Evolutionary conservation across 73 alveolate species (phyloP).

Genomic region (Paramecium octaurelia): DNA sequence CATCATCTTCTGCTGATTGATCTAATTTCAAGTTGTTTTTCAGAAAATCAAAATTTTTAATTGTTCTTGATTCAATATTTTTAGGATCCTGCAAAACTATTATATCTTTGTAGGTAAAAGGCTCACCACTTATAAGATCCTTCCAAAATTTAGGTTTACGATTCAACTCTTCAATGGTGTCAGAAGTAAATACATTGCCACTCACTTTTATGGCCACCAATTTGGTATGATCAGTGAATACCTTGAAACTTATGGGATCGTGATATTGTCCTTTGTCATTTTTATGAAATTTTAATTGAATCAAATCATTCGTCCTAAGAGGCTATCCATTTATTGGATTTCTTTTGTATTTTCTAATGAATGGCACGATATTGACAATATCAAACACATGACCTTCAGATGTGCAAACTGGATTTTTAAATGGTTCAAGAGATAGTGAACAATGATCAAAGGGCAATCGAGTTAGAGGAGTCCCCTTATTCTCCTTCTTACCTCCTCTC

Average conservation of each 20-base stretch:
- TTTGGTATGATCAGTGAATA: slow-evolving; percentile 81
- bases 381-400: slow-evolving; percentile 91
- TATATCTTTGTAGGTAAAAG: slow-evolving; percentile 82
- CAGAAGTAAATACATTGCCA: slow-evolving; percentile 95
- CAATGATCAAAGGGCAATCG: slow-evolving; percentile 89
- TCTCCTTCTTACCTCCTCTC: slow-evolving; percentile 85
- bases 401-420: slow-evolving; percentile 86
- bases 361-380: slow-evolving; percentile 85
- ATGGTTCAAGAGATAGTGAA: slow-evolving; percentile 77
- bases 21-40: slow-evolving; percentile 45
- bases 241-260: slow-evolving; percentile 96
- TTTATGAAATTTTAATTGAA: slow-evolving; percentile 82
- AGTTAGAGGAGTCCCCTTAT: slow-evolving; percentile 58
- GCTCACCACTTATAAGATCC: slow-evolving; percentile 86
- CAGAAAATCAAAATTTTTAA: slow-evolving; percentile 49
- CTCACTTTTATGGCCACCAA: slow-evolving; percentile 91
- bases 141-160: slow-evolving; percentile 81
- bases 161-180: slow-evolving; percentile 86
- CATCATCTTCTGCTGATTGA: slow-evolving; percentile 51
- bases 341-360: slow-evolving; percentile 80
- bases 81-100: slow-evolving; percentile 79
- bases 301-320: slow-evolving; percentile 77
- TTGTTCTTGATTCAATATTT: slow-evolving; percentile 66
- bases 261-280: slow-evolving; percentile 94
- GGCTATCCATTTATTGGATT: slow-evolving; percentile 92